Conservation (phyloP, 352 stramenopile species). For the Globisporangium sylvaticum region DNA sequence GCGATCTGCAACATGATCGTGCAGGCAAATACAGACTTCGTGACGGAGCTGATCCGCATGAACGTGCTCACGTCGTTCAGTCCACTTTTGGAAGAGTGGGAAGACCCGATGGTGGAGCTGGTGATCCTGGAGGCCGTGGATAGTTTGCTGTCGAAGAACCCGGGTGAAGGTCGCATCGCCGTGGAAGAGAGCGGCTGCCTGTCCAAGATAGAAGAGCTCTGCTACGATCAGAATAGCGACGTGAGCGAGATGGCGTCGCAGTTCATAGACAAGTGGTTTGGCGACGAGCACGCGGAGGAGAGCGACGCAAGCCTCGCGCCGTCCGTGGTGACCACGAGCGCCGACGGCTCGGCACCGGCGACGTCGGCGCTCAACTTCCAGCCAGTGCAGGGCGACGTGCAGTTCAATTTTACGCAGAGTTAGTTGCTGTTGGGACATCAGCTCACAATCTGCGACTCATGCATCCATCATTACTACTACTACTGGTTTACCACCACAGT, state of each 20-base stretch:
- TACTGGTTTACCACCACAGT: not conserved
- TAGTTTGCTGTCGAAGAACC: conserved; percentile 64
- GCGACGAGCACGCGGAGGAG: conserved; percentile 44
- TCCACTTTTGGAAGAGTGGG: conserved; percentile 75
- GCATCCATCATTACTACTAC: not conserved
- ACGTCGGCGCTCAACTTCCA: conserved; percentile 63
- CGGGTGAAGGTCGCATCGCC: conserved; percentile 48
- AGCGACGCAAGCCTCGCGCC: conserved; percentile 42
- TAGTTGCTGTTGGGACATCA: not conserved
- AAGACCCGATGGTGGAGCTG: conserved; percentile 83
- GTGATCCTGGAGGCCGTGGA: conserved; percentile 82
- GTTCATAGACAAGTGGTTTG: conserved; percentile 83
- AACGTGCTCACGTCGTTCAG: conserved; percentile 71
- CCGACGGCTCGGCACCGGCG: conserved; percentile 17
- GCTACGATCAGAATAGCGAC: conserved; percentile 78
- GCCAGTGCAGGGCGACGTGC: conserved; percentile 52
- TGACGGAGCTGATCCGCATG: conserved; percentile 64
- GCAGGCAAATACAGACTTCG: conserved; percentile 49
- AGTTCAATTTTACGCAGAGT: conserved; percentile 69
- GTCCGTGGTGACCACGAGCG: conserved; percentile 30
- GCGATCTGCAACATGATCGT: conserved; percentile 87
- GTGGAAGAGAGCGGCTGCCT: conserved; percentile 81
- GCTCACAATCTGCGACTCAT: not conserved
- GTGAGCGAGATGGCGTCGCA: conserved; percentile 69
- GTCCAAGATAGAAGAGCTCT: conserved; percentile 76